Evolutionary conservation across 2,329 filamentous ascomycete genomes (phyloP).

Genomic region (Aspergillus sp.): DNA sequence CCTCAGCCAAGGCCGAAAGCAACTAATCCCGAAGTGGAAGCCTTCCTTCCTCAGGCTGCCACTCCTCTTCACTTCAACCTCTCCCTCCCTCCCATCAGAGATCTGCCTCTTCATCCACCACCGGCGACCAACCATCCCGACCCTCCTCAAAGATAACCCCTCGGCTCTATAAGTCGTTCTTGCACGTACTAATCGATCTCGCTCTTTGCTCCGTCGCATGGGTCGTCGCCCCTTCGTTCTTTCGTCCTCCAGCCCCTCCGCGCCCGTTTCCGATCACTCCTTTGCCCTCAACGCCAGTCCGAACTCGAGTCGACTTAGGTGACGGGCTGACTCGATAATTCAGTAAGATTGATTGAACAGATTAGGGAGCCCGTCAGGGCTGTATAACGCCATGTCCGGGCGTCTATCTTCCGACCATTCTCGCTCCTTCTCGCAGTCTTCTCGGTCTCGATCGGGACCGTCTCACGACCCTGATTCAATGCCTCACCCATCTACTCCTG

Average conservation of each 20-base stretch:
- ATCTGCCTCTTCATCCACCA: constrained; percentile 15
- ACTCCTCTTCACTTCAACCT: constrained; percentile 9
- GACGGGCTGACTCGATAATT: constrained; percentile 20
- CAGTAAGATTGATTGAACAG: constrained; percentile 30
- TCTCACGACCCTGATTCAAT: constrained; percentile 28
- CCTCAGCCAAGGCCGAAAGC: constrained; percentile 1
- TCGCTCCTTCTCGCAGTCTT: constrained; percentile 35
- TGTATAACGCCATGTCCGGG: constrained; percentile 41
- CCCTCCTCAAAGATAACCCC: background rate
- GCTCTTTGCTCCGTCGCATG: background rate
- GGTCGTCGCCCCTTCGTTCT: background rate
- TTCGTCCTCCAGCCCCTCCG: constrained; percentile 11
- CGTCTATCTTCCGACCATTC: constrained; percentile 37
- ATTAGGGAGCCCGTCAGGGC: constrained; percentile 39
- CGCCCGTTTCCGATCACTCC: constrained; percentile 12
- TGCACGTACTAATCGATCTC: background rate
- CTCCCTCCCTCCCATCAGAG: constrained; percentile 12
- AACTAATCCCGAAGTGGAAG: constrained; percentile 13
- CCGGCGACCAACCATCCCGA: constrained; percentile 9
- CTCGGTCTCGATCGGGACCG: constrained; percentile 24
- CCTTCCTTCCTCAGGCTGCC: constrained; percentile 14
- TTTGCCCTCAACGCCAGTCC: constrained; percentile 8
- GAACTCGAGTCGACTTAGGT: constrained; percentile 19
- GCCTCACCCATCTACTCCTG: constrained; percentile 28
- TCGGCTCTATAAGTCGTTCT: background rate